Base-by-base conservation (phyloP, 257 asterid species). In the Fraxinus quadrangulata region DNA sequence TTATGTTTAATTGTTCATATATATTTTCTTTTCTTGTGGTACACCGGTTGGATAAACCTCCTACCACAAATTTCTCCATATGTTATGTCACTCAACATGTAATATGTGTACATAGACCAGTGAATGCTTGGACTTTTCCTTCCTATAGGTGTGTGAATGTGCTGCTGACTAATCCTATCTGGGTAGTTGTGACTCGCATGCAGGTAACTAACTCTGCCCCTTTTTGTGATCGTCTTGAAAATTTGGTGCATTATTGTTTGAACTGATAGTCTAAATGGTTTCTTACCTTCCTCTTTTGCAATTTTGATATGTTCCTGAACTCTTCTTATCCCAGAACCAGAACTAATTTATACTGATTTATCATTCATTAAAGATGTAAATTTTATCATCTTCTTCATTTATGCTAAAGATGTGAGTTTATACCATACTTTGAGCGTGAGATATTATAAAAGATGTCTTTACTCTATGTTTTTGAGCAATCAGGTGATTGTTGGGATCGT, bases 111-210 rank as follows among this genome's bases (percentile, higher is more conserved):
- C 47, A 49, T 28, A 24, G 47, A 67, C 72, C 73, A 70, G 73
- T 78, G 75, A 84, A 66, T 24, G 72, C 71, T 26, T 73, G 75
- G 66, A 40, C 75, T 59, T 70, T 78, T 73, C 82, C 72, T 71
- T 75, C 65, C 73, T 80, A 16, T 81, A 95, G 98, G 91, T 95
- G 99, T 71, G 92, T 91, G 68, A 95, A 95, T 85, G 99, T 95
- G 80, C 91, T 95, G 89, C 91, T 95, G 81, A 95, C 98, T 24
- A 92, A 87, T 89, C 99, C 99, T 79, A 92, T 95, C 49, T 95
- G 99, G 99, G 92, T 95, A 78, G 93, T 95, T 65, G 99, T 95
- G 86, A 95, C 96, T 42, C 94, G 99, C 82, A 95, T 95, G 99
- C 99, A 95, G 97, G 99, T 91, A 81, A 75, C 42, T 45, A 37